These are phyloP conservation scores for Lippia alba DNA, from an alignment of 305 asterid genomes.

Conservation along the genomic window DNA sequence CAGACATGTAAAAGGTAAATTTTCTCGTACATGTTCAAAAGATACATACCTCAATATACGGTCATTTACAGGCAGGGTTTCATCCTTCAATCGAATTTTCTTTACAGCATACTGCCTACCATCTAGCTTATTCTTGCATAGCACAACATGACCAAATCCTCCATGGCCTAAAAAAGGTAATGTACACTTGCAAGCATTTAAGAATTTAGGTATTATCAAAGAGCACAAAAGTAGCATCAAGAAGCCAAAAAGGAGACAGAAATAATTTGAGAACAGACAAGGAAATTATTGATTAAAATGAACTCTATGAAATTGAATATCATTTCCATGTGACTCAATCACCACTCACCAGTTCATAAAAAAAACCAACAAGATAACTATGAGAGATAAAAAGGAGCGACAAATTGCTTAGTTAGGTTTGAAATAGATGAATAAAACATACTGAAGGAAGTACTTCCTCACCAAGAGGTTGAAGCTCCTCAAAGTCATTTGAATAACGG, in stretches of 20 bases:
- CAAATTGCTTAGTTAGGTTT: neutral
- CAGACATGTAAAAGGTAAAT: neutral
- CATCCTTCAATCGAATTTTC: constrained; percentile 90
- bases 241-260: neutral
- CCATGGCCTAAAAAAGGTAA: constrained; percentile 73
- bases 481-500: constrained; percentile 89
- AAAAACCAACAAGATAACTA: constrained; percentile 7
- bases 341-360: constrained; percentile 15
- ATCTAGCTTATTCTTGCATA: constrained; percentile 97
- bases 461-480: constrained; percentile 98
- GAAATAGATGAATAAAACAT: constrained; percentile 20
- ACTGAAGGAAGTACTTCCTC: constrained; percentile 34
- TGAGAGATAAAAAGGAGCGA: neutral
- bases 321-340: constrained; percentile 9
- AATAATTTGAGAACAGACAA: neutral
- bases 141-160: constrained; percentile 96
- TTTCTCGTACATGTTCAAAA: constrained; percentile 16
- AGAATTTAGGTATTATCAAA: constrained; percentile 14
- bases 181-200: constrained; percentile 16
- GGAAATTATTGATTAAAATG: constrained; percentile 4
- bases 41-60: constrained; percentile 80
- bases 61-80: constrained; percentile 84
- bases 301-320: constrained; percentile 16
- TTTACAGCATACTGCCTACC: constrained; percentile 98
- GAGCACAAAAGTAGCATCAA: constrained; percentile 28